Evolutionary conservation across 257 asterid species (phyloP), one percentile per base, ranked within the genome.

Genomic region (Fraxinus cuspidata): DNA sequence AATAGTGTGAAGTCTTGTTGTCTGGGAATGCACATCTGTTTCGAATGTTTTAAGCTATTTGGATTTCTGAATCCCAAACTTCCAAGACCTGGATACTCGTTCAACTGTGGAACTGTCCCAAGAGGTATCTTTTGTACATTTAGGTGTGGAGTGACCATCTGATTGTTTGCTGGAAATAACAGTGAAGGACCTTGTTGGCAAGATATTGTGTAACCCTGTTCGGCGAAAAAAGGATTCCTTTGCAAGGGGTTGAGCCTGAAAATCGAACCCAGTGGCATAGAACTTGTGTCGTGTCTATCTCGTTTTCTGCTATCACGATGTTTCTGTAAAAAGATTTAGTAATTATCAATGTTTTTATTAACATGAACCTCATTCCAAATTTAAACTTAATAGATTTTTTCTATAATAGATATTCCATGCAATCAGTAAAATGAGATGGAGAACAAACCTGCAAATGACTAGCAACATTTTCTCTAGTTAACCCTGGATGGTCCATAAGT

Each of bases 401-500:
- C 71, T 56, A 74, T 21, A 21, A 11, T 40, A 11, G 49, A 40
- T 40, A 40, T 40, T 11, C 16, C 16, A 40, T 40, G 49, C 49
- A 40, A 40, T 40, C 49, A 40, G 16, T 11, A 11, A 40, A 40
- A 21, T 28, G 69, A 8, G 28, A 81, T 1, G 13, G 70, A 78
- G 49, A 75, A 74, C 78, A 70, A 71, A 90, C 98, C 96, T 93
- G 97, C 79, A 90, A 85, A 85, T 91, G 96, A 79, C 97, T 93
- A 67, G 98, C 94, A 74, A 93, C 92, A 73, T 90, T 85, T 83
- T 89, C 97, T 80, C 97, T 85, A 72, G 83, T 90, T 84, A 93
- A 89, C 68, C 88, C 87, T 1, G 94, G 90, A 72, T 82, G 74
- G 18, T 85, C 86, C 98, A 93, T 93, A 69, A 83, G 77, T 77